Evolutionary conservation across 345 rosid species (phyloP).

Genomic region (Moricandia arvensis): DNA sequence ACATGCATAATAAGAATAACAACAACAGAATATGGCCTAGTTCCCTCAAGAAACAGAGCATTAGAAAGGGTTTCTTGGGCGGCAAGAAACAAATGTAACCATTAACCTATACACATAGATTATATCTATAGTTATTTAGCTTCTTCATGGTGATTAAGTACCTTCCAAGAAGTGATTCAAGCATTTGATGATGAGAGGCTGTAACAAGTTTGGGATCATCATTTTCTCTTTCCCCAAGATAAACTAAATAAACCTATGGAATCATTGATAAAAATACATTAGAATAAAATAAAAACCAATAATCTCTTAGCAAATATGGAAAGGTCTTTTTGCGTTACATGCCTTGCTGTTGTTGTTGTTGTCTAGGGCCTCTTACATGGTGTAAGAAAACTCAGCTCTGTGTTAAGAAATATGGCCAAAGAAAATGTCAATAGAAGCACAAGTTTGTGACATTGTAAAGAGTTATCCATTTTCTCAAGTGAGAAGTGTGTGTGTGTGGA

Average conservation of each 20-base stretch:
- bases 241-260: slow-evolving; percentile 42
- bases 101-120: too few species aligned
- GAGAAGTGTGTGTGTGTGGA: neutral
- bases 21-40: slow-evolving; percentile 1
- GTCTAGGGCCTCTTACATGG: slow-evolving; percentile 7
- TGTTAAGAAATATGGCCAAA: slow-evolving; percentile 10
- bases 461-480: slow-evolving; percentile 18
- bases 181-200: slow-evolving; percentile 43
- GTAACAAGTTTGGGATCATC: slow-evolving; percentile 42
- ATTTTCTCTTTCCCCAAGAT: slow-evolving; percentile 46
- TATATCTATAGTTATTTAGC: too few species aligned
- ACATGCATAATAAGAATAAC: neutral
- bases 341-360: neutral
- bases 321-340: neutral
- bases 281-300: neutral
- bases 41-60: slow-evolving; percentile 9
- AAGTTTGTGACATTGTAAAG: slow-evolving; percentile 15
- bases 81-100: neutral
- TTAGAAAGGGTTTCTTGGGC: neutral
- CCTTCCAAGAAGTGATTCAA: slow-evolving; percentile 45
- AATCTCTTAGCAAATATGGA: neutral
- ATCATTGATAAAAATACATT: neutral
- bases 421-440: slow-evolving; percentile 8
- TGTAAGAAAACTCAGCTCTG: neutral
- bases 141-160: slow-evolving; percentile 1